phyloP scores from a whole-genome alignment of 2,329 filamentous ascomycete species.

The Aspergillus luchuensis region DNA sequence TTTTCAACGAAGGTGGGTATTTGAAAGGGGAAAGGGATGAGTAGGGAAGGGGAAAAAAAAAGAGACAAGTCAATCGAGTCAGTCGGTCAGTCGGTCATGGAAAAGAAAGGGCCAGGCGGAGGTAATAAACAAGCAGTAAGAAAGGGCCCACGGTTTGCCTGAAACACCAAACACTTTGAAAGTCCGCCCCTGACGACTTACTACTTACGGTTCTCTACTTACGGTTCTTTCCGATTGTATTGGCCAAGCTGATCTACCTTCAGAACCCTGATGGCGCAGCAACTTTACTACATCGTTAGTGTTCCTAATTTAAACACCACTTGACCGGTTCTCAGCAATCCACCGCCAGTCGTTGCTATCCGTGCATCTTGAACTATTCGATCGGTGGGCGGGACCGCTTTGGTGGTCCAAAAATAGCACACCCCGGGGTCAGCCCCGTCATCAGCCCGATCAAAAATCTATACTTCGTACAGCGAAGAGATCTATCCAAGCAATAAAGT shows the following conservation, averaged over 20 bases:
- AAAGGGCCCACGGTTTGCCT: constrained; percentile 1
- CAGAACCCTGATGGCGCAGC: not conserved
- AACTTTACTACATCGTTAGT: not conserved
- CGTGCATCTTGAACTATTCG: not conserved
- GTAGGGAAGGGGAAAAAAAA: not conserved
- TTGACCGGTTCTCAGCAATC: not conserved
- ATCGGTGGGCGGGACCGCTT: not conserved
- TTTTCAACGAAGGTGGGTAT: not conserved
- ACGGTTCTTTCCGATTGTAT: not conserved
- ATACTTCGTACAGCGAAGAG: not conserved
- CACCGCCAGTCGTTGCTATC: not conserved
- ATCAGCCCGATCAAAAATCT: not conserved
- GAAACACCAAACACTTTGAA: not conserved
- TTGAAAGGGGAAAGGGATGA: not conserved
- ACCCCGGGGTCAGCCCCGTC: not conserved
- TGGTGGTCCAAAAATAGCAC: constrained; percentile 11
- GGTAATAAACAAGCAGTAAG: constrained; percentile 7
- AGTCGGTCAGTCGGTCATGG: not conserved
- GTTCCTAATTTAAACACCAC: not conserved
- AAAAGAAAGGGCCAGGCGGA: not conserved
- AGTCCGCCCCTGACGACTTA: not conserved
- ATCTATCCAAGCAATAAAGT: not conserved
- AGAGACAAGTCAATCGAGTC: not conserved
- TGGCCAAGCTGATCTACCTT: not conserved
- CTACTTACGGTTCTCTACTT: not conserved